A percentile compares a stretch with the other conserved stretches of the same genome.
phyloP scores from a whole-genome alignment of 164 flowering plant species.

The Liquidambar formosana region DNA sequence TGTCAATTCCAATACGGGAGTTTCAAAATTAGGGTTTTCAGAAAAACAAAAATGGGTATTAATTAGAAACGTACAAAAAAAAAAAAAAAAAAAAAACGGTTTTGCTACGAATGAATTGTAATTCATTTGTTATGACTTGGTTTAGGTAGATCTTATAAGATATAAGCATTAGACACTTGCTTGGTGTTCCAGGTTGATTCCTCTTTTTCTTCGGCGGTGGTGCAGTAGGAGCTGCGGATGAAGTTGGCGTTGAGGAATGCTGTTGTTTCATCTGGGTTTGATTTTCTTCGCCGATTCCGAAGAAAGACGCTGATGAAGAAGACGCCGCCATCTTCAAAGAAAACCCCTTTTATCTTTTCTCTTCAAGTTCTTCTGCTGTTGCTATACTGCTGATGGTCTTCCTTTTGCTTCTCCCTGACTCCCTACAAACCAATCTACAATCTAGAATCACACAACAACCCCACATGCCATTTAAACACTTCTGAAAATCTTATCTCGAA shows the following conservation, averaged over 20 bases:
- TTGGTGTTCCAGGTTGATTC: slow-evolving; percentile 32
- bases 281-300: slow-evolving; percentile 22
- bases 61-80: not conserved
- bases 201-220: slow-evolving; percentile 25
- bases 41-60: not conserved
- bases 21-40: not conserved
- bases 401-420: not conserved
- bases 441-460: slow-evolving; percentile 7
- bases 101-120: not conserved
- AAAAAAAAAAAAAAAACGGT: not conserved
- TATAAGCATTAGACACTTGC: slow-evolving; percentile 16
- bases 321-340: slow-evolving; percentile 19
- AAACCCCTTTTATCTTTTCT: not conserved
- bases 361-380: slow-evolving; percentile 1
- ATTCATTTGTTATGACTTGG: too few relatives aligned
- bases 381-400: not conserved
- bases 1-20: too few relatives aligned
- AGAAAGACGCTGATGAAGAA: slow-evolving; percentile 18
- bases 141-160: too few relatives aligned
- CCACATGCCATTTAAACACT: slow-evolving; percentile 25
- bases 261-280: slow-evolving; percentile 29
- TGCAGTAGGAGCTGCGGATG: slow-evolving; percentile 8
- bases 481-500: slow-evolving; percentile 9
- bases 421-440: slow-evolving; percentile 5
- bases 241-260: slow-evolving; percentile 10